These are phyloP conservation scores for Wilcoxina mikolae DNA, from an alignment of 495 filamentous ascomycete genomes.

Conservation along the genomic window DNA sequence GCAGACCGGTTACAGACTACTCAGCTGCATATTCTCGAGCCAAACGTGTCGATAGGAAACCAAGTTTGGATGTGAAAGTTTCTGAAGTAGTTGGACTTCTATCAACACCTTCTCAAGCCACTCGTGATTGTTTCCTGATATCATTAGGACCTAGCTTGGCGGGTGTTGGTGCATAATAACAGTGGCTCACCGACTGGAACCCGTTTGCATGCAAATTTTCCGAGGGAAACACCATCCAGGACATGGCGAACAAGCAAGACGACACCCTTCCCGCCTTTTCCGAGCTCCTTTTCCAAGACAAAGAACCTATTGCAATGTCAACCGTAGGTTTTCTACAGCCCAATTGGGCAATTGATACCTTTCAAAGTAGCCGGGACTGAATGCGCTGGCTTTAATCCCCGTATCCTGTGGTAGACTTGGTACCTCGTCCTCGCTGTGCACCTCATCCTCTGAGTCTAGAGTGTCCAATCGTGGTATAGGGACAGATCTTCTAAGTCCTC, in stretches of 20 bases:
- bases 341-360: constrained; percentile 25
- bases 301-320: constrained; percentile 47
- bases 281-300: constrained; percentile 68
- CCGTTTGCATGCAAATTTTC: constrained; percentile 89
- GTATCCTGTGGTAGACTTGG: constrained; percentile 25
- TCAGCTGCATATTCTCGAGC: constrained; percentile 78
- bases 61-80: constrained; percentile 84
- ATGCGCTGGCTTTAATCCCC: constrained; percentile 50
- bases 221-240: constrained; percentile 72
- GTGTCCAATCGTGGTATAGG: neutral
- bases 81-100: constrained; percentile 83
- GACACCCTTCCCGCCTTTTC: constrained; percentile 84
- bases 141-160: neutral
- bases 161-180: neutral
- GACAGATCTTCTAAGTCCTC: neutral
- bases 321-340: neutral
- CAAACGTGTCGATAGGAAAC: constrained; percentile 95
- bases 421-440: neutral
- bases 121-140: constrained; percentile 65
- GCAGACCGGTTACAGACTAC: constrained; percentile 29
- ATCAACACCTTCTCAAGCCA: constrained; percentile 90
- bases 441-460: neutral
- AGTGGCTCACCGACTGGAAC: constrained; percentile 61
- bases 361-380: constrained; percentile 82
- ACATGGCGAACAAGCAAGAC: constrained; percentile 83